Conservation (phyloP, 2,329 filamentous ascomycete genomes). For the Talaromyces sp. region DNA sequence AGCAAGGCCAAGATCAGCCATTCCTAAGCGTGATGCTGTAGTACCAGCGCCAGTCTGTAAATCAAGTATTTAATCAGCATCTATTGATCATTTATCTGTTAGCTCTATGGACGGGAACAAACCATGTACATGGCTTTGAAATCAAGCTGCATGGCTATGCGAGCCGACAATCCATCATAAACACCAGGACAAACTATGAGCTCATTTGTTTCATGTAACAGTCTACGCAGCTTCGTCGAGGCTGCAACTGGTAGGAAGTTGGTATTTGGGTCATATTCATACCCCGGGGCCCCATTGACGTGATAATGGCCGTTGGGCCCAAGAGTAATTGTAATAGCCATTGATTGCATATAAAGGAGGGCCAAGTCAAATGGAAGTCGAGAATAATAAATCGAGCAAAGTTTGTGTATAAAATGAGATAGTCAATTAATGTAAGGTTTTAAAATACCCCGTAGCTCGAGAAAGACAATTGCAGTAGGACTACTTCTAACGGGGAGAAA, state of each 20-base stretch:
- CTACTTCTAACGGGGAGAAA: neutral
- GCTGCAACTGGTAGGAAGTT: constrained; percentile 5
- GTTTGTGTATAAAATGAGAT: neutral
- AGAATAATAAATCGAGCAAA: neutral
- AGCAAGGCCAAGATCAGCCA: constrained; percentile 47
- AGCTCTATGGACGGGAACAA: neutral
- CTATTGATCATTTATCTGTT: neutral
- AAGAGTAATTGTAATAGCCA: constrained; percentile 7
- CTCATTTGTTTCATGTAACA: constrained; percentile 9
- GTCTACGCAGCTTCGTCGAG: constrained; percentile 7
- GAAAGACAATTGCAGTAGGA: neutral
- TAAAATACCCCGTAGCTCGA: neutral
- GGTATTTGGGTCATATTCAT: neutral
- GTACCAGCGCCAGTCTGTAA: constrained; percentile 47
- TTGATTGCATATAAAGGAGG: neutral
- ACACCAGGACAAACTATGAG: constrained; percentile 45
- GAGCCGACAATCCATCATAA: constrained; percentile 47
- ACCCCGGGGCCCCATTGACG: neutral
- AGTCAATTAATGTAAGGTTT: neutral
- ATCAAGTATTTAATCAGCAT: neutral
- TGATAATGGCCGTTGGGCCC: constrained; percentile 7
- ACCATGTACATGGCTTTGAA: constrained; percentile 41
- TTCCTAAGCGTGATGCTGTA: constrained; percentile 42
- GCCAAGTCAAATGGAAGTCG: neutral
- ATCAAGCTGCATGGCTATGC: constrained; percentile 5